Base-by-base conservation (phyloP, 2,329 filamentous ascomycete genomes). In the Microdochium bolleyi region DNA sequence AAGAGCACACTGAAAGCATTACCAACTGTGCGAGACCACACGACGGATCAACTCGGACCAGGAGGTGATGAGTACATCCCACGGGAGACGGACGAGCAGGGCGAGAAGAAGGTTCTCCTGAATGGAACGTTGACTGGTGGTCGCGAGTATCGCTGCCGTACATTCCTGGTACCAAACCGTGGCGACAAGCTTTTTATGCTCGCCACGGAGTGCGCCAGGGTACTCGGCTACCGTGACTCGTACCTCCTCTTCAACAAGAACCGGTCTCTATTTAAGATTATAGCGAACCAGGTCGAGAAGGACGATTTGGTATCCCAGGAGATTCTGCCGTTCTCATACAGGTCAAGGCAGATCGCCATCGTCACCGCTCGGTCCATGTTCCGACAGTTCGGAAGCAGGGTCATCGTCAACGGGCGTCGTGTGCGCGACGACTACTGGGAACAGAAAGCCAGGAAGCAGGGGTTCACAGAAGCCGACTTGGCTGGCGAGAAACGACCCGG, bases 361-460 rank as follows among this genome's bases (percentile, higher is more conserved):
- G 94, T 99, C 46, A 97, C 94, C 1, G 94, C 94, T 27, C 85
- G 90, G 58, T 97, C 92, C 61, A 99, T 99, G 94, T 99, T 97
- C 70, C 85, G 94, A 46, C 94, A 99, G 68, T 99, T 99, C 69
- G 94, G 94, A 49, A 96, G 92, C 69, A 83, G 94, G 57, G 87
- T 99, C 51, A 94, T 99, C 58, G 84, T 88, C 34, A 89, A 92
- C 63, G 94, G 94, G 32, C 82, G 92, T 57, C 80, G 94, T 54
- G 94, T 99, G 44, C 86, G 94, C 50, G 94, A 99, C 70, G 94
- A 99, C 67, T 99, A 99, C 71, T 99, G 94, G 94, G 94, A 97
- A 70, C 89, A 87, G 64, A 97, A 97, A 71, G 94, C 94, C 8
- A 82, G 88, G 49, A 99, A 97, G 71, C 94, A 99, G 70, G 94